Conservation (phyloP, 805 yeast species). For the Suhomyces vadensis region DNA sequence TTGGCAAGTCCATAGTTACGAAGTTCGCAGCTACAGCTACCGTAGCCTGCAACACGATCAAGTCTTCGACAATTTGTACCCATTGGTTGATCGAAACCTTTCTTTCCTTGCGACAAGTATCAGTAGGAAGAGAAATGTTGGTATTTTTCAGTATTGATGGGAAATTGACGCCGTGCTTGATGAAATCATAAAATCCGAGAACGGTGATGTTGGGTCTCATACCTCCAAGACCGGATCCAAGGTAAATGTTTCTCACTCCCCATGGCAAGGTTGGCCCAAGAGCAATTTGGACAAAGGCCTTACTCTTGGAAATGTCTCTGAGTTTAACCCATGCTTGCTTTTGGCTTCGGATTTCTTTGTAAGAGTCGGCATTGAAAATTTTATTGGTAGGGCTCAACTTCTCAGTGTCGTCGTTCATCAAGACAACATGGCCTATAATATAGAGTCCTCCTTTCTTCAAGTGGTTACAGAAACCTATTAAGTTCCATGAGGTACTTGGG, state of each 20-base stretch:
- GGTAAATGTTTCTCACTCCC: slow-evolving; percentile 90
- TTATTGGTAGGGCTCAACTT: slow-evolving; percentile 28
- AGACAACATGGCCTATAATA: slow-evolving; percentile 87
- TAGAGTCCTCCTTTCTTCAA: slow-evolving; percentile 94
- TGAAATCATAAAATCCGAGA: slow-evolving; percentile 79
- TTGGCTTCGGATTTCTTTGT: slow-evolving; percentile 68
- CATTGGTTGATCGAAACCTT: slow-evolving; percentile 75
- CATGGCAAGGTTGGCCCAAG: slow-evolving; percentile 85
- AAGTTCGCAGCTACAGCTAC: slow-evolving; percentile 95
- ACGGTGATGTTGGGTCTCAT: slow-evolving; percentile 97
- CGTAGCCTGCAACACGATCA: slow-evolving; percentile 83
- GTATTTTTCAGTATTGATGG: slow-evolving; percentile 21
- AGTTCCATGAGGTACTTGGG: slow-evolving; percentile 89
- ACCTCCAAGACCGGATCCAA: slow-evolving; percentile 97
- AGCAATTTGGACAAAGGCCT: slow-evolving; percentile 93
- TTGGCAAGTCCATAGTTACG: slow-evolving; percentile 64
- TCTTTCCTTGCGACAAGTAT: slow-evolving; percentile 67
- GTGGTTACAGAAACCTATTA: slow-evolving; percentile 90
- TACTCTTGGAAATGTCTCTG: slow-evolving; percentile 73
- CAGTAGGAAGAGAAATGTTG: slow-evolving; percentile 63
- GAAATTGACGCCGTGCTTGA: slow-evolving; percentile 37
- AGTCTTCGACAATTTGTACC: slow-evolving; percentile 91
- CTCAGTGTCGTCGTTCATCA: slow-evolving; percentile 46
- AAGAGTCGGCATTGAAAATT: slow-evolving; percentile 46
- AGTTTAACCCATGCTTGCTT: slow-evolving; percentile 81